Base-by-base conservation (phyloP, 495 filamentous ascomycete genomes). In the Cercophora newfieldiana region DNA sequence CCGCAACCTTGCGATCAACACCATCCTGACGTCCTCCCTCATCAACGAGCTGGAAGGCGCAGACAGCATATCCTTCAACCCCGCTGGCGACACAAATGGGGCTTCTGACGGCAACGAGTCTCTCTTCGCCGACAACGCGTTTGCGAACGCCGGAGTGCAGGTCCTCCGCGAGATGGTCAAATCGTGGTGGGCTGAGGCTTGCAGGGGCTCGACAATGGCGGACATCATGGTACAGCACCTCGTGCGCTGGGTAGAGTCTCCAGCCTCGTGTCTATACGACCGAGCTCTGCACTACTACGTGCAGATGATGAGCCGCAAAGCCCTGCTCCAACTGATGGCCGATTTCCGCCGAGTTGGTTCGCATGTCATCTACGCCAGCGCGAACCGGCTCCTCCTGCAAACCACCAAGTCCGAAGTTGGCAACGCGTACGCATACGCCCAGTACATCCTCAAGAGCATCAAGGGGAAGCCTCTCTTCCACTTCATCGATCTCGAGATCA, bases 161-260 rank as follows among this genome's bases (percentile, higher is more conserved):
- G 95, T 98, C 16, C 81, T 99, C 3, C 88, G 95, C 5, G 95
- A 97, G 75, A 98, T 99, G 95, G 95, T 99, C 66, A 97, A 97
- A 74, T 87, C 91, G 2, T 99, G 96, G 96, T 97, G 94, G 93
- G 86, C 88, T 0, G 93, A 98, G 79, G 95, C 95, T 12, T 97
- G 93, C 77, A 89, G 87, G 61, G 94, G 93, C 4, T 92, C 91
- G 65, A 89, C 83, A 26, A 97, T 97, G 92, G 95, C 95, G 8
- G 95, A 99, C 75, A 88, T 98, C 66, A 96, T 99, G 86, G 96
- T 99, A 18, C 92, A 97, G 74, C 94, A 98, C 77, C 84, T 99
- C 28, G 92, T 99, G 24, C 91, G 96, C 70, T 99, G 95, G 95
- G 92, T 98, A 14, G 91, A 96, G 72, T 93, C 86, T 61, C 91